Base-by-base conservation (phyloP, 139 green algal species). In the Pycnococcus provasolii region DNA sequence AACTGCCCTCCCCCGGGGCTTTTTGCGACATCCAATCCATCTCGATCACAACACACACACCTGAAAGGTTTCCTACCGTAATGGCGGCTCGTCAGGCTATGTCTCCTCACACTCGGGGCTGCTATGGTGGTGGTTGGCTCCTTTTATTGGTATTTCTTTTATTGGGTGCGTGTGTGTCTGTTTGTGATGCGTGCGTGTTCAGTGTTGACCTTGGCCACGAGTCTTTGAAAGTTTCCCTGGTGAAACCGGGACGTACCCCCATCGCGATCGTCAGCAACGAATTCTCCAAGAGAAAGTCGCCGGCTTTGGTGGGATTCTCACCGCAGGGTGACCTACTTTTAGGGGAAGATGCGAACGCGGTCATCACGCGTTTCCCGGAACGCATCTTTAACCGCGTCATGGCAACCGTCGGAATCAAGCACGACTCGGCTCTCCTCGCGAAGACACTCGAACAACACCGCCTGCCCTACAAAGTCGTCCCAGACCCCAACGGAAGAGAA, bases 221-320 rank as follows among this genome's bases (percentile, higher is more conserved):
- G 70, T 92, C 78, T 66, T 54, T 98, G 1, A 98, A 97, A 63
- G 84, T 98, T 1, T 86, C 82, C 7, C 72, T 97, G 2, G 87
- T 96, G 8, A 60, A 63, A 2, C 70, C 70, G 1, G 75, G 70
- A 2, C 46, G 64, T 37, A 57, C 26, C 2, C 71, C 71, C 3
- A 79, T 81, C 54, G 48, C 45, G 3, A 82, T 97, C 44, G 93
- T 95, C 4, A 86, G 86, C 41, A 99, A 99, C 67, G 93, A 99
- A 65, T 92, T 96, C 77, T 89, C 72, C 66, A 95, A 91, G 68
- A 74, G 92, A 4, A 97, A 96, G 77, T 85, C 89, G 1, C 82
- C 89, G 1, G 78, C 88, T n/a, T 66, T 90, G 9, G 88, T 98
- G 8, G 88, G 82, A 1, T 89, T 95, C 59, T 26, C 26, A 26